Conservation (phyloP, 1,284 basidiomycete genomes). For the Xanthoconium separans region DNA sequence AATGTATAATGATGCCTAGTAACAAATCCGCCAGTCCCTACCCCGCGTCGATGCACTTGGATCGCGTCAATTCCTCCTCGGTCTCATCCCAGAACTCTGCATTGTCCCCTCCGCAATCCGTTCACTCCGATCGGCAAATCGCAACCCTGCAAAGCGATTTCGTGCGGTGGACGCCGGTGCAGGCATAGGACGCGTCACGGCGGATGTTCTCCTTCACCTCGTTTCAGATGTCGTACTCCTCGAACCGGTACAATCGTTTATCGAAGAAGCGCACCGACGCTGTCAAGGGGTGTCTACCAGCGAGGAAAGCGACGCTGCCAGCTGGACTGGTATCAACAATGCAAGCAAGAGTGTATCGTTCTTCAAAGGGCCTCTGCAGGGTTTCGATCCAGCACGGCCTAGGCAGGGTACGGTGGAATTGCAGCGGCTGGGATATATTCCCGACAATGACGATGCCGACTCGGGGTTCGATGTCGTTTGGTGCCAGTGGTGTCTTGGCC, state of each 20-base stretch:
- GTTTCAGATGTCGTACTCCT: constrained; percentile 83
- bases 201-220: constrained; percentile 81
- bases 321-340: constrained; percentile 70
- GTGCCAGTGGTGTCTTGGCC: constrained; percentile 97
- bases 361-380: constrained; percentile 74
- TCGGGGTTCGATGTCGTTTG: constrained; percentile 78
- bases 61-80: constrained; percentile 82
- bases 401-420: constrained; percentile 43
- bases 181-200: constrained; percentile 89
- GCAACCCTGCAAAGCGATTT: constrained; percentile 36
- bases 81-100: constrained; percentile 75
- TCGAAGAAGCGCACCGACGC: constrained; percentile 64
- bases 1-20: background rate
- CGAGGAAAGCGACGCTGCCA: constrained; percentile 17
- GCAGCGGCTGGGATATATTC: constrained; percentile 57
- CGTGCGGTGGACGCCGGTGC: constrained; percentile 89
- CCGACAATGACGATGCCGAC: constrained; percentile 44
- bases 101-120: constrained; percentile 65
- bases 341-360: constrained; percentile 78
- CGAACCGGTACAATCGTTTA: constrained; percentile 81
- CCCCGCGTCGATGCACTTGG: constrained; percentile 87
- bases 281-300: constrained; percentile 34
- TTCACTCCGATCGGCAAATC: constrained; percentile 17
- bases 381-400: constrained; percentile 65
- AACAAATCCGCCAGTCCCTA: constrained; percentile 56